These are phyloP conservation scores for Erythrobasidium yunnanense DNA, from an alignment of 768 basidiomycete genomes.

Conservation along the genomic window DNA sequence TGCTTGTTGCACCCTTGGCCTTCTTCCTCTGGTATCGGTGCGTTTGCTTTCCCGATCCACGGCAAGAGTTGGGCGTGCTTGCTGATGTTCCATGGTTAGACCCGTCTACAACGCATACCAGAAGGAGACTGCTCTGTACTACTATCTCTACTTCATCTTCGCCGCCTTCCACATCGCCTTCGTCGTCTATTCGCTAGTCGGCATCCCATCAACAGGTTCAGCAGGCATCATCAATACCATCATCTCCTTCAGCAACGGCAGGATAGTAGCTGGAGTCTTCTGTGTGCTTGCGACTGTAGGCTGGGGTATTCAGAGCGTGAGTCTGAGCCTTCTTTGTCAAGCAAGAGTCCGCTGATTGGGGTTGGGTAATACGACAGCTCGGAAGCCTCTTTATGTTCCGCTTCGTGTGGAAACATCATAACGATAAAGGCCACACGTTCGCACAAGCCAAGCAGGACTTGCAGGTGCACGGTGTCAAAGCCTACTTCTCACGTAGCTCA, in stretches of 20 bases:
- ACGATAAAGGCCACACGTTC: constrained; percentile 64
- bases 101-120: constrained; percentile 96
- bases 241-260: constrained; percentile 58
- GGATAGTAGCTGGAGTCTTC: constrained; percentile 69
- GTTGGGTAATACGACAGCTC: background rate
- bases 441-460: constrained; percentile 69
- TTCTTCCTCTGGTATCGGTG: constrained; percentile 75
- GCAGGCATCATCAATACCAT: constrained; percentile 92
- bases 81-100: constrained; percentile 43
- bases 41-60: background rate
- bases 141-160: constrained; percentile 95
- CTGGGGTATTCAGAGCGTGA: constrained; percentile 75
- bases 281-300: constrained; percentile 70
- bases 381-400: background rate
- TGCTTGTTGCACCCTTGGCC: constrained; percentile 66
- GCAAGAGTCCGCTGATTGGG: background rate
- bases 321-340: constrained; percentile 36
- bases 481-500: constrained; percentile 56
- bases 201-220: constrained; percentile 81
- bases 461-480: constrained; percentile 70
- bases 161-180: constrained; percentile 87
- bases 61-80: background rate
- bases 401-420: constrained; percentile 64
- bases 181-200: constrained; percentile 87
- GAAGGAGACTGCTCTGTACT: constrained; percentile 81